A percentile compares a stretch with the other conserved stretches of the same genome.
Evolutionary conservation across 2,329 filamentous ascomycete genomes (phyloP).

Genomic region (Fusarium agapanthi): DNA sequence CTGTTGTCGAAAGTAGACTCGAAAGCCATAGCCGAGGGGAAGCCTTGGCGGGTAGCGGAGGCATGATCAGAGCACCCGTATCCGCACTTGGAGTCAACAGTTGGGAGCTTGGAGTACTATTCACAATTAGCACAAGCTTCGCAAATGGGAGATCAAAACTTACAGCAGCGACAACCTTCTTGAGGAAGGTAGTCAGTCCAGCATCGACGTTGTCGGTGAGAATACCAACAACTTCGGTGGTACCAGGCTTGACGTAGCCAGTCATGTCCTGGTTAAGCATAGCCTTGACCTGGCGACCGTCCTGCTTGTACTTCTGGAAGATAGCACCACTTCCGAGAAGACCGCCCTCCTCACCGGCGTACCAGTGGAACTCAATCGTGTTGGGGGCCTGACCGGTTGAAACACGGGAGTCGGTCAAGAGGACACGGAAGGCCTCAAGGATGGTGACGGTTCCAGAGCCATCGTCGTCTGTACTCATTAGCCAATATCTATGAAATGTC

Average conservation of each 20-base stretch:
- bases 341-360: slow-evolving; percentile 82
- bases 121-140: neutral
- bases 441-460: slow-evolving; percentile 66
- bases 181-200: slow-evolving; percentile 49
- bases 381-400: slow-evolving; percentile 70
- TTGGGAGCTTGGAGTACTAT: slow-evolving; percentile 50
- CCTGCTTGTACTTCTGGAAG: slow-evolving; percentile 49
- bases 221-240: slow-evolving; percentile 47
- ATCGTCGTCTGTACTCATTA: slow-evolving; percentile 33
- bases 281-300: slow-evolving; percentile 48
- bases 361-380: slow-evolving; percentile 88
- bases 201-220: slow-evolving; percentile 52
- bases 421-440: slow-evolving; percentile 77
- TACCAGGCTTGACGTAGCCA: slow-evolving; percentile 48
- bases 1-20: slow-evolving; percentile 67
- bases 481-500: accelerated
- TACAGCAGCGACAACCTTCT: slow-evolving; percentile 46
- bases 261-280: slow-evolving; percentile 58
- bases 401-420: slow-evolving; percentile 71
- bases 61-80: slow-evolving; percentile 69
- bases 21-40: slow-evolving; percentile 71
- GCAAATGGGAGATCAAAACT: accelerated
- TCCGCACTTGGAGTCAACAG: slow-evolving; percentile 59
- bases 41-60: slow-evolving; percentile 71
- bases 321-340: slow-evolving; percentile 74